Evolutionary conservation across 2,329 filamentous ascomycete genomes (phyloP).

Genomic region (Trichoderma cornu-damae): DNA sequence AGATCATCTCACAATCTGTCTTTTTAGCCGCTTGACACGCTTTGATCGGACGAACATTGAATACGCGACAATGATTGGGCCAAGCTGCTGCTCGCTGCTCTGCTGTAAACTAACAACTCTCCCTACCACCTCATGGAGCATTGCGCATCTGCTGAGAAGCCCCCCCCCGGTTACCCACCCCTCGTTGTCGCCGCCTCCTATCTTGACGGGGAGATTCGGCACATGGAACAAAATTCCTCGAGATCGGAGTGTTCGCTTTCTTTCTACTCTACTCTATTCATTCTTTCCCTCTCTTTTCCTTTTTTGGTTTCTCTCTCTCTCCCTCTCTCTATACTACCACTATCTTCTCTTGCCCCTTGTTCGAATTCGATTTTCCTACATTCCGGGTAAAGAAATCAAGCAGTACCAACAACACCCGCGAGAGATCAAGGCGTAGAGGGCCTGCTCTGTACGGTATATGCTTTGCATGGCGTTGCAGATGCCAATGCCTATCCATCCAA

Average conservation of each 20-base stretch:
- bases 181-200: conserved; percentile 2
- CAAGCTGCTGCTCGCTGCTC: too few relatives aligned
- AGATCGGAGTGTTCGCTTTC: not conserved
- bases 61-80: not conserved
- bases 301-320: too few relatives aligned
- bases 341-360: not conserved
- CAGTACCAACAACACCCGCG: not conserved
- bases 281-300: too few relatives aligned
- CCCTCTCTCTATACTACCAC: too few relatives aligned
- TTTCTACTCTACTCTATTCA: not conserved
- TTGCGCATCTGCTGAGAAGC: not conserved
- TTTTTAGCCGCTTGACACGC: conserved; percentile 14
- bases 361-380: not conserved
- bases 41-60: conserved; percentile 17
- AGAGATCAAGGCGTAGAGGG: conserved; percentile 2
- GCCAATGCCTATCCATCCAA: not conserved
- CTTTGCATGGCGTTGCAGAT: too few relatives aligned
- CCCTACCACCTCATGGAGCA: not conserved
- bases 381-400: not conserved
- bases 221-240: conserved; percentile 7
- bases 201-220: conserved; percentile 18
- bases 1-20: conserved; percentile 13
- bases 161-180: not conserved
- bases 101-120: not conserved
- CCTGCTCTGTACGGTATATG: too few relatives aligned